phyloP scores from a whole-genome alignment of 805 yeast species.

The Candida tibetensis region DNA sequence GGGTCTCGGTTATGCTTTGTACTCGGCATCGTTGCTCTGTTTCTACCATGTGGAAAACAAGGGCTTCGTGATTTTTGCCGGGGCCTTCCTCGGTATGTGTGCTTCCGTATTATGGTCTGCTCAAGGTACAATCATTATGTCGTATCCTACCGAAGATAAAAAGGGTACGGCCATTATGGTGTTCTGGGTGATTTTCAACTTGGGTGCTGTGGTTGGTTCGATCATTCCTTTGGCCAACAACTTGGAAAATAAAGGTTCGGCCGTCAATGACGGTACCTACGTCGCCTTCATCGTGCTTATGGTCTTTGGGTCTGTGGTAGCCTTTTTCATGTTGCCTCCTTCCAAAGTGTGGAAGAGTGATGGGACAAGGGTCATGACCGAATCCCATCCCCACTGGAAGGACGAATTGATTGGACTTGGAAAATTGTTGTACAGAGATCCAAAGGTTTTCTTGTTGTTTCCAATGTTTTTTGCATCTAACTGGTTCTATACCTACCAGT shows the following conservation, averaged over 20 bases:
- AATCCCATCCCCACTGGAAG: constrained; percentile 45
- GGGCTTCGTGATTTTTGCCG: constrained; percentile 55
- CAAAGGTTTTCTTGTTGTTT: constrained; percentile 48
- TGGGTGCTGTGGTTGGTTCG: constrained; percentile 61
- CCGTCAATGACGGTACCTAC: constrained; percentile 48
- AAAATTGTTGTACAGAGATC: constrained; percentile 37
- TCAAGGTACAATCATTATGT: constrained; percentile 54
- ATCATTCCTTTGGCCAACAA: constrained; percentile 57
- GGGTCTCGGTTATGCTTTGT: constrained; percentile 53
- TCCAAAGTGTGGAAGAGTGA: constrained; percentile 48
- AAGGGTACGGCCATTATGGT: constrained; percentile 54
- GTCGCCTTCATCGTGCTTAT: constrained; percentile 54
- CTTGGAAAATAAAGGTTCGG: constrained; percentile 34
- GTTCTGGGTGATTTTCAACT: constrained; percentile 60
- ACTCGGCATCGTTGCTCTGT: constrained; percentile 50
- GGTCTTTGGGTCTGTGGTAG: constrained; percentile 44
- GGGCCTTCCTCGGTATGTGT: constrained; percentile 55
- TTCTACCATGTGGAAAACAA: constrained; percentile 44
- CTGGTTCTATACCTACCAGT: constrained; percentile 67
- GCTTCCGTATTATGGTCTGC: constrained; percentile 60
- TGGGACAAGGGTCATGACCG: constrained; percentile 46
- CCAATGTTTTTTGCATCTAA: constrained; percentile 64
- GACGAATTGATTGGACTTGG: constrained; percentile 45
- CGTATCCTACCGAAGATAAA: constrained; percentile 52
- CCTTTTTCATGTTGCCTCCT: constrained; percentile 47